Evolutionary conservation across 208 protist genomes (phyloP).

Genomic region (Leishmania major): DNA sequence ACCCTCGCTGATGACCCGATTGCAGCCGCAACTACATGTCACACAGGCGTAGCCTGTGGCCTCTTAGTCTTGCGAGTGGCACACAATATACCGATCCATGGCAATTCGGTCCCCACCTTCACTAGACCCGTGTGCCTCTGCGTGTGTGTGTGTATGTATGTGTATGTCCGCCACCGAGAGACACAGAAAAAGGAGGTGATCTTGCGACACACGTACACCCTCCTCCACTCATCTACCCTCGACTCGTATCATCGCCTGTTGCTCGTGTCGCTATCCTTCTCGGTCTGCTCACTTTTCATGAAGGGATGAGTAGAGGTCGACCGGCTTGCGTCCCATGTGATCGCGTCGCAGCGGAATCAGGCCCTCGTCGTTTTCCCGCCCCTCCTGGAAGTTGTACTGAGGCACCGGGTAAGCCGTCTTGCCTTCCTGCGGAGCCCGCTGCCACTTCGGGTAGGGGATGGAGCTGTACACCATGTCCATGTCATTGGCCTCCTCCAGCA

Average conservation of each 20-base stretch:
- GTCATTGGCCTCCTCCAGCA: constrained; percentile 85
- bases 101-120: background rate
- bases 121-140: background rate
- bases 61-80: background rate
- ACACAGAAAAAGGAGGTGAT: background rate
- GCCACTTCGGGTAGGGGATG: constrained; percentile 63
- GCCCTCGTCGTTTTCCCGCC: constrained; percentile 65
- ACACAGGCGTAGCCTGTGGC: background rate
- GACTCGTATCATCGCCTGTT: background rate
- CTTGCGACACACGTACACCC: background rate
- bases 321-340: constrained; percentile 37
- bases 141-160: background rate
- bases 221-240: background rate
- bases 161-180: background rate
- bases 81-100: background rate
- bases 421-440: constrained; percentile 31
- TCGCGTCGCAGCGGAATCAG: constrained; percentile 55
- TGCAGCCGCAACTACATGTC: background rate
- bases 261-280: background rate
- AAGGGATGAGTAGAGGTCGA: constrained; percentile 32
- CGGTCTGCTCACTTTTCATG: constrained; percentile 9
- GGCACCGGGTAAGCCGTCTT: constrained; percentile 68
- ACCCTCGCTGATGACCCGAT: background rate
- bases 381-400: constrained; percentile 73
- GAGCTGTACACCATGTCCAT: constrained; percentile 81